Evolutionary conservation across 140 eudicot genomes (phyloP), one percentile per base, ranked within the genome.

Genomic region (Oenanthe javanica): DNA sequence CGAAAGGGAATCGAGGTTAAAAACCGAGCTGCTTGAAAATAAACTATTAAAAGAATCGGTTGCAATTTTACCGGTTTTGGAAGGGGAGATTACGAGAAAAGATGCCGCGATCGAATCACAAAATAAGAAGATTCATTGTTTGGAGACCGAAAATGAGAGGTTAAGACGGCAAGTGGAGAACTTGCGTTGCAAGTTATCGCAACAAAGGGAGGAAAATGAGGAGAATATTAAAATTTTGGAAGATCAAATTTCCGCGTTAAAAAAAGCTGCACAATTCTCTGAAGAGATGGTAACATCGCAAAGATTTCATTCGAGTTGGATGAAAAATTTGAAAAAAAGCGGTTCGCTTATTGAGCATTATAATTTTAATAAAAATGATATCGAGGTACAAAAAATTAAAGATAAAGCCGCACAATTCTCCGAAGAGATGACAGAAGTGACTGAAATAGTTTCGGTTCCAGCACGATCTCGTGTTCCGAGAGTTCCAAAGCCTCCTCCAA

Each of bases 401-500:
- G 57, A 74, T 0, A 74, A 47, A 46, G 77, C 9, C 4, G 21
- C 27, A 19, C 55, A 74, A 74, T 3, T 75, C 78, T 85, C 96
- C n/a, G 90, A 88, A 47, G 98, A 94, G 54, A 73, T 88, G 49
- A 27, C 79, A 9, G 86, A 66, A 27, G 72, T 59, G 21, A n/a
- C 70, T 13, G 70, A 83, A 27, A 76, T 84, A 2, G 79, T n/a
- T 1, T 61, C 78, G 3, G 72, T 83, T 49, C 83, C 83, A 1
- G 79, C 78, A n/a, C 84, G 93, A 27, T 89, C 97, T 38, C 91
- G 96, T 1, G 89, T 81, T 45, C 96, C 98, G 19, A 85, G 97
- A 51, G 92, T 94, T 70, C 98, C 98, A 0, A 92, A 87, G 80
- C 98, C 98, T 12, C 98, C 98, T 11, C 98, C 98, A 2, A 79